Evolutionary conservation across 768 basidiomycete species (phyloP).

Genomic region (Polyporus arcularius): DNA sequence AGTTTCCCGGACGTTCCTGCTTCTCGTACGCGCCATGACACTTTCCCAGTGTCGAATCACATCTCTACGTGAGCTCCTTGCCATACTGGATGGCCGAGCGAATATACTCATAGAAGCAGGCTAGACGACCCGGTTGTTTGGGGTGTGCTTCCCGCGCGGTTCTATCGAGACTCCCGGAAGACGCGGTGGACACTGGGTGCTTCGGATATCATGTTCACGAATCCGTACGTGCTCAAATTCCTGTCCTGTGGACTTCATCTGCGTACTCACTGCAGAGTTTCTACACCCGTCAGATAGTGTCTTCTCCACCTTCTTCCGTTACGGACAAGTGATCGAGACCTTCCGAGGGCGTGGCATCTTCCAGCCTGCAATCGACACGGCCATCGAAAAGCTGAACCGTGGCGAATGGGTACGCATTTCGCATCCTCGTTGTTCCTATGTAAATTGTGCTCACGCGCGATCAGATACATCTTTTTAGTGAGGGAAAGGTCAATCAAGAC

Average conservation of each 20-base stretch:
- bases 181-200: conserved; percentile 94
- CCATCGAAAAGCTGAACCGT: conserved; percentile 74
- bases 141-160: conserved; percentile 74
- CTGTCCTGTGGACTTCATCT: neutral
- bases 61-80: conserved; percentile 74
- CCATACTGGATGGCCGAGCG: neutral
- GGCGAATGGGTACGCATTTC: conserved; percentile 78
- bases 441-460: neutral
- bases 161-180: conserved; percentile 57
- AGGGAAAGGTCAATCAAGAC: conserved; percentile 86
- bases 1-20: conserved; percentile 26
- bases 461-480: conserved; percentile 88
- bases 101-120: conserved; percentile 37
- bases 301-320: conserved; percentile 81
- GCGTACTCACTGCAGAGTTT: neutral
- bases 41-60: conserved; percentile 84
- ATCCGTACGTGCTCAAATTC: conserved; percentile 56
- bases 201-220: conserved; percentile 93
- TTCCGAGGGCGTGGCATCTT: conserved; percentile 88
- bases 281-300: conserved; percentile 46
- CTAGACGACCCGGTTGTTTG: conserved; percentile 86
- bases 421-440: neutral
- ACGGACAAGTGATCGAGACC: conserved; percentile 91
- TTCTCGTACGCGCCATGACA: neutral
- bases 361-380: conserved; percentile 83